Evolutionary conservation across 768 basidiomycete genomes (phyloP).

Genomic region (Psilocybe sp.): DNA sequence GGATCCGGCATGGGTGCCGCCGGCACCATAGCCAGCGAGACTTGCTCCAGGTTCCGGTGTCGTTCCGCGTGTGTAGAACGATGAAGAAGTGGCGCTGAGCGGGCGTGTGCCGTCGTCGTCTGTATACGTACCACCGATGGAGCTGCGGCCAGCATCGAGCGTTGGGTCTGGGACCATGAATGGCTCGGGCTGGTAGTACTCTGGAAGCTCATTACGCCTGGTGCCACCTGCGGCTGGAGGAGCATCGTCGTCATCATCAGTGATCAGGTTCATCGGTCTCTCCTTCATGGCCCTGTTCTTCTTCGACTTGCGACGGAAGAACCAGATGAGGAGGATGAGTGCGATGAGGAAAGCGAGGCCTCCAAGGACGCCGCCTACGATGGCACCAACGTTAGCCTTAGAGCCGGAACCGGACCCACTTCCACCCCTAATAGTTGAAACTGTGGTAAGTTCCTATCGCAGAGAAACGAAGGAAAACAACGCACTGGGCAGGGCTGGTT

Average conservation of each 20-base stretch:
- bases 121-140: conserved; percentile 22
- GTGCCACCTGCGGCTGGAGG: conserved; percentile 12
- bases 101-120: conserved; percentile 26
- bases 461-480: background rate
- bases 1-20: conserved; percentile 18
- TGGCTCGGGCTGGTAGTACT: conserved; percentile 75
- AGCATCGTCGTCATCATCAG: conserved; percentile 57
- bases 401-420: conserved; percentile 20
- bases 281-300: conserved; percentile 41
- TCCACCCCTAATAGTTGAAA: conserved; percentile 19
- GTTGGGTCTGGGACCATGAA: conserved; percentile 70
- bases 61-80: conserved; percentile 36
- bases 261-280: conserved; percentile 66
- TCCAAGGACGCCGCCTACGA: conserved; percentile 59
- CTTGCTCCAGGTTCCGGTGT: conserved; percentile 38
- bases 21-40: conserved; percentile 9
- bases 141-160: conserved; percentile 22
- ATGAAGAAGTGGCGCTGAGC: conserved; percentile 38
- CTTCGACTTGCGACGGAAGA: conserved; percentile 43
- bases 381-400: conserved; percentile 41
- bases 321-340: conserved; percentile 41
- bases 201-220: conserved; percentile 50
- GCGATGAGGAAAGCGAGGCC: conserved; percentile 45
- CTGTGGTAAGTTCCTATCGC: no score
- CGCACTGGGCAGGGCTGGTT: conserved; percentile 38